A percentile compares a stretch with the other conserved stretches of the same genome.
Conservation (phyloP, 2,329 filamentous ascomycete genomes). For the Helotiales sp. region DNA sequence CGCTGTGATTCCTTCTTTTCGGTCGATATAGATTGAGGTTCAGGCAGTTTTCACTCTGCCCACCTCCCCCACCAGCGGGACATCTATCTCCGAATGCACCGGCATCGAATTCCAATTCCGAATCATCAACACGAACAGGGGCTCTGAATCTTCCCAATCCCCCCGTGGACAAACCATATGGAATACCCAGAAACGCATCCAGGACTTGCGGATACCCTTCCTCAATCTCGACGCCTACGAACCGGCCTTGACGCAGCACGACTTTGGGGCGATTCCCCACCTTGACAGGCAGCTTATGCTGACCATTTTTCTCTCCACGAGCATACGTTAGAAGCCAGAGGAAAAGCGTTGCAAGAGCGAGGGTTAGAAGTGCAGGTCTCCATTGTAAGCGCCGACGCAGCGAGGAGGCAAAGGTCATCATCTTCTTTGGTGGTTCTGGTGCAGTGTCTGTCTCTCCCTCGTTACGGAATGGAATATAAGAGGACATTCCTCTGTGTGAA, state of each 20-base stretch:
- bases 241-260: constrained; percentile 37
- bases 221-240: constrained; percentile 32
- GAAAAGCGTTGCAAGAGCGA: neutral
- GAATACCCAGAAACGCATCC: constrained; percentile 54
- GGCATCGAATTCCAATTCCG: constrained; percentile 43
- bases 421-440: neutral
- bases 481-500: constrained; percentile 6
- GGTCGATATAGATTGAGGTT: constrained; percentile 55
- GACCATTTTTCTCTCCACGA: neutral
- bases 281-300: neutral
- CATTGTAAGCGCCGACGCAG: constrained; percentile 4
- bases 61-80: constrained; percentile 29
- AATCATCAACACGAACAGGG: constrained; percentile 32
- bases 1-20: constrained; percentile 35
- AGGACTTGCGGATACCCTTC: constrained; percentile 33
- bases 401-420: neutral
- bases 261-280: constrained; percentile 23
- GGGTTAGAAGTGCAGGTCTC: neutral
- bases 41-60: constrained; percentile 55
- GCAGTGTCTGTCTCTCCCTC: neutral
- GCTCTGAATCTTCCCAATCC: constrained; percentile 53
- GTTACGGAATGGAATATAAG: neutral
- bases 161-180: constrained; percentile 53
- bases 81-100: constrained; percentile 43
- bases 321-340: constrained; percentile 1